Evolutionary conservation across 1,284 basidiomycete species (phyloP), one percentile per base, ranked within the genome.

Genomic region (Ceratobasidium sp.): DNA sequence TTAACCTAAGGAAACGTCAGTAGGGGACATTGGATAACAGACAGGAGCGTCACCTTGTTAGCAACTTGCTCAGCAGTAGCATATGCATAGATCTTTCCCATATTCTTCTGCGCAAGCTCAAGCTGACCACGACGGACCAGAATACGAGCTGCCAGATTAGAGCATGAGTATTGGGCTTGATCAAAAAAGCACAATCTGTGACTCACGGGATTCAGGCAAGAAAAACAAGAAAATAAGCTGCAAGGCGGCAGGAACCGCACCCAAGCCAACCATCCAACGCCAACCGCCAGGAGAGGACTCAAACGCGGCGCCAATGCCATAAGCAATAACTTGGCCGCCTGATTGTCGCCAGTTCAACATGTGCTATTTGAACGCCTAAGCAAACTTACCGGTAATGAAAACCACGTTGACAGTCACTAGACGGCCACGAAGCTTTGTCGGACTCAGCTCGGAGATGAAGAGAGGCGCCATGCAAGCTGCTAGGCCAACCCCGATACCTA

Each of bases 251-350:
- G 92, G 91, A 0, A 91, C 82, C 0, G 86, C 85, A 18, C 90
- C 90, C 0, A 93, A 81, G 1, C 91, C 92, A 28, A 93, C 90
- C 91, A 94, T 93, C 88, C 88, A 94, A 65, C 92, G 82, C 92
- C 92, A 94, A 0, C 92, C 92, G 12, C 85, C 82, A 34, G 80
- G 77, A 28, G 87, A 81, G 71, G 87, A 84, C 69, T 85, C 86
- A 76, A 94, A 93, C 0, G 85, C 89, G 10, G 91, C 89, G 43
- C 90, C 91, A 62, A 93, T 90, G 34, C 86, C 89, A 76, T 92
- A 93, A 0, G 91, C 90, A 55, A 92, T 85, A 26, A 92, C 91
- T 77, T 93, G 92, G 1, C 92, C 92, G 3, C 88, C 81, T 0
- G 16, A 39, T 21, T 46, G 36, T 55, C 58, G 23, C 88, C 21